Evolutionary conservation across 2,329 filamentous ascomycete species (phyloP).

Genomic region (Alternaria ethzedia): DNA sequence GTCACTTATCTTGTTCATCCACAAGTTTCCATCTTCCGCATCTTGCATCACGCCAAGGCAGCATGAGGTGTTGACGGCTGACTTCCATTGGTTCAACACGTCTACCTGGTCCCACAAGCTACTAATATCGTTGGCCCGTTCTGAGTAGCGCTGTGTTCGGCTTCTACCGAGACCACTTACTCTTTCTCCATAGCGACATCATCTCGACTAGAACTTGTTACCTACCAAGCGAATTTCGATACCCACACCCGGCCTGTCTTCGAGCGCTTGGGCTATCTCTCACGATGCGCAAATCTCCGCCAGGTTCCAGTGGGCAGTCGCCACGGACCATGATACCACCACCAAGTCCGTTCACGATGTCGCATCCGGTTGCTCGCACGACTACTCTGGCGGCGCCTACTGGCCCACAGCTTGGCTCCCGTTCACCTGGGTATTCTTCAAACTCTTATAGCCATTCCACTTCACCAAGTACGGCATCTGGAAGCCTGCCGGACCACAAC

Average conservation of each 20-base stretch:
- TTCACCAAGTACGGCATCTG: conserved; percentile 45
- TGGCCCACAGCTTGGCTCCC: conserved; percentile 33
- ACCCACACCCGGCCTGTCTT: neutral
- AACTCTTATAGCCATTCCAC: conserved; percentile 43
- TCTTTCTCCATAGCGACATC: conserved; percentile 34
- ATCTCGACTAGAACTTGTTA: neutral
- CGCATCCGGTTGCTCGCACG: conserved; percentile 31
- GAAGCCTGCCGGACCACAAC: conserved; percentile 39
- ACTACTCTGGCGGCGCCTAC: conserved; percentile 38
- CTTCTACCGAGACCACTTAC: conserved; percentile 40
- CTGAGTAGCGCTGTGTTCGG: conserved; percentile 39
- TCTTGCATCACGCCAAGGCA: conserved; percentile 26
- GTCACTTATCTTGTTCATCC: conserved; percentile 26
- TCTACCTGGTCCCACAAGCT: conserved; percentile 18
- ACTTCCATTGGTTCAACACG: conserved; percentile 33
- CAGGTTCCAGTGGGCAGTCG: conserved; percentile 41
- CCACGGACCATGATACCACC: conserved; percentile 43
- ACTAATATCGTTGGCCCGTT: conserved; percentile 34
- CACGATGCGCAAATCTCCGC: conserved; percentile 41
- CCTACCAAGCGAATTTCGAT: conserved; percentile 11
- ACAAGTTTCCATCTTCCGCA: conserved; percentile 10
- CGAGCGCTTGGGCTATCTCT: conserved; percentile 14
- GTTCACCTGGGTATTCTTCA: conserved; percentile 42
- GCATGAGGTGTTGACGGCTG: conserved; percentile 30
- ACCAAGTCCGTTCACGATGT: conserved; percentile 39